Base-by-base conservation (phyloP, 371 early-diverging fungal species). In the Apophysomyces ossiformis region DNA sequence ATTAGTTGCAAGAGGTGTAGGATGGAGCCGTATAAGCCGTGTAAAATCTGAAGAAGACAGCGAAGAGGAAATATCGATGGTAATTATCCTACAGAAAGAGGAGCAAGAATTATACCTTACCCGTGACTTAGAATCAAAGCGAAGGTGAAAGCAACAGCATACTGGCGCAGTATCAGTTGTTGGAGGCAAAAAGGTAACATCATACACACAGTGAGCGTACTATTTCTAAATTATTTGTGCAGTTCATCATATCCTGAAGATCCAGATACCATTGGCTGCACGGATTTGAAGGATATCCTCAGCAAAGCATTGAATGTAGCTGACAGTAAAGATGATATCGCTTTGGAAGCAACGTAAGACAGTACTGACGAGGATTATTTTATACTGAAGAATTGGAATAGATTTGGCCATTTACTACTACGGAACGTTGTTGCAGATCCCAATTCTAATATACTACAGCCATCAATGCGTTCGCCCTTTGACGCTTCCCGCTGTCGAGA, bases 321-420 rank as follows among this genome's bases (percentile, higher is more conserved):
- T n/a, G 26, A 68, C 18, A 54, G 43, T 37, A 41, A 38, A 1
- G 58, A 61, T 8, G 57, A 69, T 41, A 61, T 76, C 2, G 59
- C 67, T 37, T 13, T 79, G 35, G 73, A 73, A 64, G 79, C 79
- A 5, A 76, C 63, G 79, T 78, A 63, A 71, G 56, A 11, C 41
- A 15, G 16, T 50, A 12, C 37, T 9, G 7, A 32, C 1, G 11
- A 32, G 5, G 36, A 37, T 26, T 37, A 36, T 13, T n/a, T 9
- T 11, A 26, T 37, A 12, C 13, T 32, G 21, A 41, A 11, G 16
- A 13, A n/a, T n/a, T 16, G 54, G 21, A 37, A 9, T 68, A 79
- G 80, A 64, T 77, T 79, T 68, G 80, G 80, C n/a, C 57, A 75
- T 57, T 32, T 73, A 21, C 60, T 79, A 4, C 71, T 74, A 16